Conservation (phyloP, 2,329 filamentous ascomycete genomes). For the Scedosporium boydii region DNA sequence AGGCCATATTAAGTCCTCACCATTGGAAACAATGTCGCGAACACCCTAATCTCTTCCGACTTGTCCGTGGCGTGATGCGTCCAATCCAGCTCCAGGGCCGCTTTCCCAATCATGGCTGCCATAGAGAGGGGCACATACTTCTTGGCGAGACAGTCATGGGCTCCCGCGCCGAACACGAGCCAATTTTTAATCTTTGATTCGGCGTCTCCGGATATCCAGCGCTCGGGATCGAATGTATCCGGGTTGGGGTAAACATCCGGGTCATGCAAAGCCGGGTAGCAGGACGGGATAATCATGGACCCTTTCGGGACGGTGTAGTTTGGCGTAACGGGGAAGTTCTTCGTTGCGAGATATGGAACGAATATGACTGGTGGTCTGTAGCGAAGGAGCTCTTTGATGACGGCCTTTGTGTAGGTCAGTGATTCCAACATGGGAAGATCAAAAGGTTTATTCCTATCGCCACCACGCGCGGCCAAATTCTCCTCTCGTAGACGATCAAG, state of each 20-base stretch:
- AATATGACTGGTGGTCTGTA: conserved; percentile 44
- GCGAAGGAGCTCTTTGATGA: conserved; percentile 43
- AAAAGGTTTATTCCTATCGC: conserved; percentile 29
- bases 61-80: conserved; percentile 34
- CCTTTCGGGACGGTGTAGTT: conserved; percentile 39
- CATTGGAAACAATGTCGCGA: conserved; percentile 39
- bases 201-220: conserved; percentile 42
- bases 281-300: conserved; percentile 39
- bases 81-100: conserved; percentile 39
- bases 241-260: conserved; percentile 36
- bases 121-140: conserved; percentile 40
- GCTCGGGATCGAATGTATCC: conserved; percentile 37
- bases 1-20: conserved; percentile 19
- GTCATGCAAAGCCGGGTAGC: conserved; percentile 41
- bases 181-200: conserved; percentile 41
- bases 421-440: conserved; percentile 37
- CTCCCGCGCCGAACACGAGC: conserved; percentile 41
- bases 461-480: conserved; percentile 32
- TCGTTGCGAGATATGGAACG: conserved; percentile 40
- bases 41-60: conserved; percentile 41
- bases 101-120: conserved; percentile 44
- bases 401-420: conserved; percentile 40
- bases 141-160: conserved; percentile 40
- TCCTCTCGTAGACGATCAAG: conserved; percentile 34
- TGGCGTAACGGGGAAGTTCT: conserved; percentile 34